Base-by-base conservation (phyloP, 495 filamentous ascomycete species). In the Clavariopsis aquatica region DNA sequence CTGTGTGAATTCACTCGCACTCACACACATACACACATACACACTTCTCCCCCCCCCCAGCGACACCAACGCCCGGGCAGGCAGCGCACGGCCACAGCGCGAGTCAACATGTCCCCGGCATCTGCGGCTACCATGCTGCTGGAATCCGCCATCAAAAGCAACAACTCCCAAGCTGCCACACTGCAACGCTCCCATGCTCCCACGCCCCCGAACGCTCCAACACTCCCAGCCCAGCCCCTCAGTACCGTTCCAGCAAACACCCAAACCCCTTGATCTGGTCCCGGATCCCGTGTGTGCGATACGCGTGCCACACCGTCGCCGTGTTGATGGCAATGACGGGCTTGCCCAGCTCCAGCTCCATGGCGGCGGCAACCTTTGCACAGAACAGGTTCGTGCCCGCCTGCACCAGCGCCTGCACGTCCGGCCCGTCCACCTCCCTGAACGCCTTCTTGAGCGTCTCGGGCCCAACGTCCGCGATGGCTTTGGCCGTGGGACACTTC, bases 371-470 rank as follows among this genome's bases (percentile, higher is more conserved):
- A n/a, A 63, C 60, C 26, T 55, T 55, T 29, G 60, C 60, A 20
- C 52, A 55, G 60, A 49, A 57, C 28, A 64, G 28, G n/a, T 64
- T 64, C n/a, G 60, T 64, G 15, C 51, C 51, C 31, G 52, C 60
- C 45, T 64, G 60, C 19, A 64, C 52, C 7, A 65, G 54, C 10
- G 55, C 62, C 22, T 65, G 41, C 10, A 60, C 55, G 26, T 60
- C 54, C 7, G 43, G 29, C 15, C 43, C 46, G 31, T 65, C 22
- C 4, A 65, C 62, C 20, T 51, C 45, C 3, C 53, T 38, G 36
- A 65, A 65, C 20, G 62, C 62, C 34, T 49, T 54, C 53, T 59
- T 65, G 0, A 65, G 52, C 55, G 41, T 49, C 46, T 65, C 62
- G 2, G 53, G 43, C 31, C 47, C n/a, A 10, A 59, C 46, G 17